phyloP scores from a whole-genome alignment of 2,329 filamentous ascomycete genomes.

The Bipolaris gigantea region DNA sequence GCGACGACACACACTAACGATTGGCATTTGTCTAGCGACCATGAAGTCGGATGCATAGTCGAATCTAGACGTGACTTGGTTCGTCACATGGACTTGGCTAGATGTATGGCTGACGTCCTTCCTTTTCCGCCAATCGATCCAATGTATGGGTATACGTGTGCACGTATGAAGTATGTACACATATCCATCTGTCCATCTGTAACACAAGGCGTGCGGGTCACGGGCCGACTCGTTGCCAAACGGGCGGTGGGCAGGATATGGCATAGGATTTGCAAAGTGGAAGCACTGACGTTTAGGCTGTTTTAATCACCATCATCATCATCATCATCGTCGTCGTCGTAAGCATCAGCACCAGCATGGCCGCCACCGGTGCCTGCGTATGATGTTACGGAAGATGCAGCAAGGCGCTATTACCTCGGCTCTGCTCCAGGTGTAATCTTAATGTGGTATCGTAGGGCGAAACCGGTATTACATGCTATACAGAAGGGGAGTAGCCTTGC shows the following conservation, averaged over 20 bases:
- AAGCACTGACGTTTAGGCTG: constrained; percentile 1
- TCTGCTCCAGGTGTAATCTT: constrained; percentile 16
- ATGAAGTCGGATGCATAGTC: background rate
- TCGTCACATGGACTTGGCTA: background rate
- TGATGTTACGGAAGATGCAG: background rate
- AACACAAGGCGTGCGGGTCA: constrained; percentile 16
- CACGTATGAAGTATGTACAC: too few species aligned
- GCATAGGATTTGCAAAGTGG: constrained; percentile 17
- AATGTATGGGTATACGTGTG: too few species aligned
- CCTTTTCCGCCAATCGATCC: constrained; percentile 13
- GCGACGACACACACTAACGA: background rate
- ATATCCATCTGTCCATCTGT: too few species aligned
- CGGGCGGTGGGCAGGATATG: constrained; percentile 16
- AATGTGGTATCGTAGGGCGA: constrained; percentile 19
- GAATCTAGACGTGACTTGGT: background rate
- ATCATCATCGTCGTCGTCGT: background rate
- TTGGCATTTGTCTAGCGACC: background rate
- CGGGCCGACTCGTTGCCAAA: constrained; percentile 24
- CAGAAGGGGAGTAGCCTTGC: constrained; percentile 5
- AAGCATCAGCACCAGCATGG: background rate
- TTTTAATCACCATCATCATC: background rate
- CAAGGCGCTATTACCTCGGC: constrained; percentile 9
- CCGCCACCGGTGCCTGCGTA: background rate
- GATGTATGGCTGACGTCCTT: constrained; percentile 10
- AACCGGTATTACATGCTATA: constrained; percentile 12